These are phyloP conservation scores for Tricholoma terreum DNA, from an alignment of 768 basidiomycete genomes.

Conservation along the genomic window DNA sequence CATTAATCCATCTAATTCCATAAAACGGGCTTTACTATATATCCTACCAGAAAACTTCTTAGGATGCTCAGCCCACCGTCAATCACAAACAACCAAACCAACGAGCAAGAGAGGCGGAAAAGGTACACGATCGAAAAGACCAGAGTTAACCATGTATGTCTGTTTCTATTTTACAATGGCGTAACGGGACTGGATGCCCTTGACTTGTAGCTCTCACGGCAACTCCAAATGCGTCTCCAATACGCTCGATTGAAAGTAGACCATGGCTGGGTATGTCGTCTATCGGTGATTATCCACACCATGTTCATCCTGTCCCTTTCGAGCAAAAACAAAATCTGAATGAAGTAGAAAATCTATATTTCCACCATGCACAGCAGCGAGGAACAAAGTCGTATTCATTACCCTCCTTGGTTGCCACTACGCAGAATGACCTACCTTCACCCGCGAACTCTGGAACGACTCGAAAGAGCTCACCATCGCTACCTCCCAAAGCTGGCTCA, in stretches of 20 bases:
- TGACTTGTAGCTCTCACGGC: slow-evolving; percentile 55
- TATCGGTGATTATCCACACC: neutral
- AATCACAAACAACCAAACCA: slow-evolving; percentile 23
- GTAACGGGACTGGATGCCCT: neutral
- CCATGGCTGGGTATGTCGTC: slow-evolving; percentile 67
- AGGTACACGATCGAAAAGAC: slow-evolving; percentile 53
- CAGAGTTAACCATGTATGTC: slow-evolving; percentile 55
- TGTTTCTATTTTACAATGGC: neutral
- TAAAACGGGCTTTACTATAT: neutral
- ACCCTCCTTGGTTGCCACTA: slow-evolving; percentile 21
- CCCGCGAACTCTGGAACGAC: slow-evolving; percentile 2
- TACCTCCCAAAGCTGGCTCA: slow-evolving; percentile 23
- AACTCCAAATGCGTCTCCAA: slow-evolving; percentile 70
- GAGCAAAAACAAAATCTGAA: slow-evolving; percentile 77
- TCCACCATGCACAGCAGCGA: slow-evolving; percentile 62
- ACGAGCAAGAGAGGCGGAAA: slow-evolving; percentile 42
- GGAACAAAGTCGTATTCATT: slow-evolving; percentile 30
- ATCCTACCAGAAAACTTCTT: too few species aligned
- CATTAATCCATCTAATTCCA: neutral
- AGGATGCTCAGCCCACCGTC: slow-evolving; percentile 35
- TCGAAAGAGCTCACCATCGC: slow-evolving; percentile 15
- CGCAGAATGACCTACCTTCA: slow-evolving; percentile 19
- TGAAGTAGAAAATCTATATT: slow-evolving; percentile 82
- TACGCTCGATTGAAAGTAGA: slow-evolving; percentile 80
- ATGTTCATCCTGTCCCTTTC: slow-evolving; percentile 3